A percentile compares a stretch with the other conserved stretches of the same genome.
phyloP scores from a whole-genome alignment of 192 early-diverging fungal genomes.

The Podila epicladia region DNA sequence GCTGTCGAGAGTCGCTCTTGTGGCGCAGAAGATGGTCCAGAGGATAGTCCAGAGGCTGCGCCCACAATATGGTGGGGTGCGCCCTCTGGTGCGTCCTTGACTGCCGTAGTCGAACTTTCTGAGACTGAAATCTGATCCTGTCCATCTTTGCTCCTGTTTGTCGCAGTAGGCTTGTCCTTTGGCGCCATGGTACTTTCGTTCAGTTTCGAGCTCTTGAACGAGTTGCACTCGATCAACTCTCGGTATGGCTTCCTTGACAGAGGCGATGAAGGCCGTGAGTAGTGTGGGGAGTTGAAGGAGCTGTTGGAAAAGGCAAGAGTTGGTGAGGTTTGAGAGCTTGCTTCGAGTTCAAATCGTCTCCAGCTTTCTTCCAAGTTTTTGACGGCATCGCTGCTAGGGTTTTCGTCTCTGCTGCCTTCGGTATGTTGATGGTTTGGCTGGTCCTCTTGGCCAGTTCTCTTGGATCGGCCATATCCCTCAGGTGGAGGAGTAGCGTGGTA shows the following conservation, averaged over 20 bases:
- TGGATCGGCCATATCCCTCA: not conserved
- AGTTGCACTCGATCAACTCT: constrained; percentile 40
- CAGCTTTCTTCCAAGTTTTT: constrained; percentile 36
- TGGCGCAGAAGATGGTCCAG: not conserved
- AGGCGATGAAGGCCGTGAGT: constrained; percentile 16
- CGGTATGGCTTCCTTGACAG: constrained; percentile 14
- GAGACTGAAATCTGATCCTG: no score
- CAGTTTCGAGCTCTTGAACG: constrained; percentile 2
- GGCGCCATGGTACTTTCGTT: not conserved
- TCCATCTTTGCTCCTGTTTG: no score
- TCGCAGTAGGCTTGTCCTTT: not conserved
- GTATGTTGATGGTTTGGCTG: constrained; percentile 6
- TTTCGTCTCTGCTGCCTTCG: constrained; percentile 11
- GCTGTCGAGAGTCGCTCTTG: not conserved
- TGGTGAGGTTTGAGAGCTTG: not conserved
- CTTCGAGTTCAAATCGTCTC: constrained; percentile 32
- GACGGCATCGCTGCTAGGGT: constrained; percentile 25
- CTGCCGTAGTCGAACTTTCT: no score
- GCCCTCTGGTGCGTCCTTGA: no score
- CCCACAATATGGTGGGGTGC: no score
- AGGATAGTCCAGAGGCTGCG: not conserved
- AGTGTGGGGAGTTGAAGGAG: not conserved
- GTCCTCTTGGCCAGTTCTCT: not conserved
- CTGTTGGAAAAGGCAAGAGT: not conserved
- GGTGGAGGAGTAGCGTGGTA: constrained; percentile 25